Evolutionary conservation across 805 yeast species (phyloP).

Genomic region (Kluyveromyces wickerhamii): DNA sequence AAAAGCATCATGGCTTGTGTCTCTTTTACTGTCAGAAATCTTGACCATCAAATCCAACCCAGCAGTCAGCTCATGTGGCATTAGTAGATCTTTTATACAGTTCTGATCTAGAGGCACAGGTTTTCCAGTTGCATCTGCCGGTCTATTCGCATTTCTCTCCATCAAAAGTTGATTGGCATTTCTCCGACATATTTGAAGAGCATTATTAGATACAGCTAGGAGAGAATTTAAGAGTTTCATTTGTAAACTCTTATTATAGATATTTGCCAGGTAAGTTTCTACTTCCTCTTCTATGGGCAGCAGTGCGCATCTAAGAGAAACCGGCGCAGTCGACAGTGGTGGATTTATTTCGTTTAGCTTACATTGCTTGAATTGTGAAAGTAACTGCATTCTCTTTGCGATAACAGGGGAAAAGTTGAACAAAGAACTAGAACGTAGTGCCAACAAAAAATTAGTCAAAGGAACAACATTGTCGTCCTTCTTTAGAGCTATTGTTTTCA

Average conservation of each 20-base stretch:
- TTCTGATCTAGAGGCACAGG: slow-evolving; percentile 22
- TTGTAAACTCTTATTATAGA: slow-evolving; percentile 23
- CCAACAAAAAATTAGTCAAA: slow-evolving; percentile 28
- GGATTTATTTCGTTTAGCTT: slow-evolving; percentile 20
- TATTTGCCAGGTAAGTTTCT: slow-evolving; percentile 11
- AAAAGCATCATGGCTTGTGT: slow-evolving; percentile 20
- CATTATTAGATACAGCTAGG: slow-evolving; percentile 22
- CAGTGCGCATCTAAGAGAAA: slow-evolving; percentile 20
- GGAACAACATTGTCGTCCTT: slow-evolving; percentile 26
- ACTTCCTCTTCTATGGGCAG: slow-evolving; percentile 12
- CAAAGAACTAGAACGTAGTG: slow-evolving; percentile 33
- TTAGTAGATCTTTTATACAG: slow-evolving; percentile 26
- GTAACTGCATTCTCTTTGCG: slow-evolving; percentile 32
- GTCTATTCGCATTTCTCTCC: slow-evolving; percentile 28
- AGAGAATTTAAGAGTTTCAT: slow-evolving; percentile 20
- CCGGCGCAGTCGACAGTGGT: slow-evolving; percentile 10
- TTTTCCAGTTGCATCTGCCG: slow-evolving; percentile 25
- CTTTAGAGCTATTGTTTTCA: slow-evolving; percentile 18
- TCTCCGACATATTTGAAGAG: slow-evolving; percentile 23
- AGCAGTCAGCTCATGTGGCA: slow-evolving; percentile 26
- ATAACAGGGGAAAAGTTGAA: slow-evolving; percentile 36
- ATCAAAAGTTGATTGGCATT: slow-evolving; percentile 24
- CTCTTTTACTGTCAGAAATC: slow-evolving; percentile 22
- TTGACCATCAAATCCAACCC: slow-evolving; percentile 28
- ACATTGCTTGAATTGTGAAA: slow-evolving; percentile 23